Conservation (phyloP, 257 asterid species). For the Ophiorrhiza pumila region DNA sequence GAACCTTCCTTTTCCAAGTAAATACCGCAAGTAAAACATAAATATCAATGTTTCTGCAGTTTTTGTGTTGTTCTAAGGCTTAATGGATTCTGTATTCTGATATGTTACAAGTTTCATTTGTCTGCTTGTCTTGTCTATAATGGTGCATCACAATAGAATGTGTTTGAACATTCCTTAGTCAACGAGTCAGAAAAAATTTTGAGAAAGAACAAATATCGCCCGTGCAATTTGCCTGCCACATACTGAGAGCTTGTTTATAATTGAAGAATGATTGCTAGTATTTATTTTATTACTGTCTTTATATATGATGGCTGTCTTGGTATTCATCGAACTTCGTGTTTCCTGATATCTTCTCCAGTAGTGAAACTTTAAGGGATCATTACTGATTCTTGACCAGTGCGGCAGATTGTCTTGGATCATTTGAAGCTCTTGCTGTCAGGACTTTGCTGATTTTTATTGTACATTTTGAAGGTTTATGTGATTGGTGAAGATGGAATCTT, state of each 20-base stretch:
- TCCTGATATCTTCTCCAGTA: background rate
- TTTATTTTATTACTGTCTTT: background rate
- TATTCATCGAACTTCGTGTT: background rate
- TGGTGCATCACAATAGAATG: background rate
- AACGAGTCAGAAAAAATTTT: background rate
- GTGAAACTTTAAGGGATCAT: background rate
- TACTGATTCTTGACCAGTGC: background rate
- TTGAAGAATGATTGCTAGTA: background rate
- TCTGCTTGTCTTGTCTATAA: background rate
- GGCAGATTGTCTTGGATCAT: background rate
- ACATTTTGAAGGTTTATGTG: slow-evolving; percentile 68
- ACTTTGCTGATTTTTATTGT: slow-evolving; percentile 17
- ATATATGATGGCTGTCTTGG: background rate
- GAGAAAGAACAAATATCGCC: background rate
- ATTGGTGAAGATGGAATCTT: slow-evolving; percentile 96
- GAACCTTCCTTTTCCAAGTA: background rate
- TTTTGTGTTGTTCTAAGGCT: background rate
- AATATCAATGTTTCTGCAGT: background rate
- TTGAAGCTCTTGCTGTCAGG: background rate
- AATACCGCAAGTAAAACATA: background rate
- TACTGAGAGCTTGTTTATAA: background rate
- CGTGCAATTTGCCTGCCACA: background rate
- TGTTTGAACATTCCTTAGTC: background rate
- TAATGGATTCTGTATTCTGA: background rate
- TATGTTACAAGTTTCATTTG: slow-evolving; percentile 4